Conservation (phyloP, 306 rosid species). For the Quercus engelmannii region DNA sequence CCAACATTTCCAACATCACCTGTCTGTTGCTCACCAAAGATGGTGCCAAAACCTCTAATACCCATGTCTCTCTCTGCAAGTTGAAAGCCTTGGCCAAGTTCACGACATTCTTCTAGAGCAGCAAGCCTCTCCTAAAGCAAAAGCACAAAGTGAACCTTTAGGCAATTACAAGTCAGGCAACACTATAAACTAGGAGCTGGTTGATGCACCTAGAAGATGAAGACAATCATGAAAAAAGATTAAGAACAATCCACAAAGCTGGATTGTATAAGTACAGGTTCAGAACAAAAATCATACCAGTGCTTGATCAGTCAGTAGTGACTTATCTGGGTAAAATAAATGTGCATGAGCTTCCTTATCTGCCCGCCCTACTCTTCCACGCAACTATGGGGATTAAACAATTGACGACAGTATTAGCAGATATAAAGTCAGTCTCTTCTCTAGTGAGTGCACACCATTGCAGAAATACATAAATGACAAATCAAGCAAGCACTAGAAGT, state of each 20-base stretch:
- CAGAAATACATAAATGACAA: too few relatives aligned
- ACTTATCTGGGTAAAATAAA: slow-evolving; percentile 83
- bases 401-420: not conserved
- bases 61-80: slow-evolving; percentile 98
- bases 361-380: slow-evolving; percentile 98
- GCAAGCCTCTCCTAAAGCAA: slow-evolving; percentile 77
- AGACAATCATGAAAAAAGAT: not conserved
- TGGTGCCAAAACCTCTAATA: slow-evolving; percentile 93
- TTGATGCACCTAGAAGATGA: slow-evolving; percentile 4
- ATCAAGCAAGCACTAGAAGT: not conserved
- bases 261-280: slow-evolving; percentile 9
- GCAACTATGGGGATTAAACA: slow-evolving; percentile 55
- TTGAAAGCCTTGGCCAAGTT: slow-evolving; percentile 97
- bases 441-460: not conserved
- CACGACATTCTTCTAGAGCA: slow-evolving; percentile 91
- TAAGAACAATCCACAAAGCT: not conserved
- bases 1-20: slow-evolving; percentile 98
- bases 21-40: slow-evolving; percentile 92
- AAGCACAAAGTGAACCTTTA: slow-evolving; percentile 31
- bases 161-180: slow-evolving; percentile 13
- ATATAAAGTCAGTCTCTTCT: not conserved
- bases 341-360: slow-evolving; percentile 94
- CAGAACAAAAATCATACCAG: slow-evolving; percentile 47
- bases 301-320: slow-evolving; percentile 71
- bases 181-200: slow-evolving; percentile 12